These are phyloP conservation scores for Corynascus novoguineensis DNA, from an alignment of 495 filamentous ascomycete species.

Conservation along the genomic window DNA sequence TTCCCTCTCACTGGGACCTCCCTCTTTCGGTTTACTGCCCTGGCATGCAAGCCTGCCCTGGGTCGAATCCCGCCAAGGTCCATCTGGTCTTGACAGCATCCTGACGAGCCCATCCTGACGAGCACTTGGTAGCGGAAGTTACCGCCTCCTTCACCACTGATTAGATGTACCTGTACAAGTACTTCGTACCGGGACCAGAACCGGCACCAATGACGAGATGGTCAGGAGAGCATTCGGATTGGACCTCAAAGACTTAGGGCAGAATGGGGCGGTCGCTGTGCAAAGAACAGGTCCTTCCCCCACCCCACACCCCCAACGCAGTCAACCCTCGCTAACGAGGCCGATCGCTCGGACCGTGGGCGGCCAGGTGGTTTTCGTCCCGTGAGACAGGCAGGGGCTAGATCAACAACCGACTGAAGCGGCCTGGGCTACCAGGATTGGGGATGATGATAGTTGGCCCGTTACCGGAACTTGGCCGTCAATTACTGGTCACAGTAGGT, in stretches of 20 bases:
- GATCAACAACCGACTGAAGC: neutral
- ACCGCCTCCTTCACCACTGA: neutral
- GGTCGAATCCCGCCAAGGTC: neutral
- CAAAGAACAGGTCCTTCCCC: neutral
- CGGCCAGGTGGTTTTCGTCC: neutral
- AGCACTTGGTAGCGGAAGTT: neutral
- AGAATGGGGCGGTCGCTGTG: neutral
- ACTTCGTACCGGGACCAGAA: too few species aligned
- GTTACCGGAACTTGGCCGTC: neutral
- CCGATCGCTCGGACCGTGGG: conserved; percentile 1
- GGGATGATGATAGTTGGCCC: conserved; percentile 3
- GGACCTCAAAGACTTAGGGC: neutral
- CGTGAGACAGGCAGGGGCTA: neutral
- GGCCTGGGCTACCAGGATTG: neutral
- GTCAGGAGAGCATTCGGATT: neutral
- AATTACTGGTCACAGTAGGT: too few species aligned
- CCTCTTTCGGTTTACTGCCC: neutral
- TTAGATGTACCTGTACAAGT: neutral
- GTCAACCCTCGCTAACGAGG: neutral
- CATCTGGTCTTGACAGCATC: neutral
- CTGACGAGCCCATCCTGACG: neutral
- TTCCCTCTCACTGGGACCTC: neutral
- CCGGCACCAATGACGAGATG: too few species aligned
- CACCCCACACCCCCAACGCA: too few species aligned
- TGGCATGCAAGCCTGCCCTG: neutral